Evolutionary conservation across 192 early-diverging fungal species (phyloP).

Genomic region (Linnemannia hyalina): DNA sequence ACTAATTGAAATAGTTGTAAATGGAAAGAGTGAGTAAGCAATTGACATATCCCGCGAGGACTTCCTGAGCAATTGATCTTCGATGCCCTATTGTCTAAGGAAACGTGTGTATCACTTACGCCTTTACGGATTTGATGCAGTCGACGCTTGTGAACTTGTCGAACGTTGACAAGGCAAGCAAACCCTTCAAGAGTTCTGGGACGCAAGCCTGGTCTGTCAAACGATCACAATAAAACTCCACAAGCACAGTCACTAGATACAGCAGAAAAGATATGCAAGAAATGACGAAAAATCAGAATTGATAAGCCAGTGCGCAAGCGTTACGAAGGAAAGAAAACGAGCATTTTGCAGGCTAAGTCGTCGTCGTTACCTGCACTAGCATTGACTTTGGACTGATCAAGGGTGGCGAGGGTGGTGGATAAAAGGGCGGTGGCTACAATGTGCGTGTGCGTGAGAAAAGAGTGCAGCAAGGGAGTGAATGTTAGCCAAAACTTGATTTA

Average conservation of each 20-base stretch:
- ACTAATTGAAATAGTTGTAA: conserved; percentile 47
- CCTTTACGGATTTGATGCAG: conserved; percentile 64
- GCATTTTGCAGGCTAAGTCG: not conserved
- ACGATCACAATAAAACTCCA: conserved; percentile 81
- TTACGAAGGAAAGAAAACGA: not conserved
- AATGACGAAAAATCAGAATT: not conserved
- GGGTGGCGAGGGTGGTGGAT: conserved; percentile 69
- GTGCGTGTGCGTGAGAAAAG: not conserved
- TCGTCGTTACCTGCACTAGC: conserved; percentile 62
- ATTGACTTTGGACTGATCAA: conserved; percentile 63
- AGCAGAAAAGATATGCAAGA: not conserved
- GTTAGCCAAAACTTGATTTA: not conserved
- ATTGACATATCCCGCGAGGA: not conserved
- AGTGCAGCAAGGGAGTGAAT: not conserved
- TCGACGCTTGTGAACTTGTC: conserved; percentile 70
- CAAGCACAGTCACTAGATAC: conserved; percentile 68
- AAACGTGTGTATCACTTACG: conserved; percentile 39
- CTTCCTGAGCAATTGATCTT: not conserved
- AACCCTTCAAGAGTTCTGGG: conserved; percentile 71
- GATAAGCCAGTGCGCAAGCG: not conserved
- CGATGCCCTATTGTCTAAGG: not conserved
- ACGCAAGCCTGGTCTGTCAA: conserved; percentile 82
- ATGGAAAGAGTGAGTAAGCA: not conserved
- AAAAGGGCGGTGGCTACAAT: conserved; percentile 72
- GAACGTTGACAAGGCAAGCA: conserved; percentile 72